phyloP scores from a whole-genome alignment of 1,139 yeast species.

The Blastobotrys serpentis region DNA sequence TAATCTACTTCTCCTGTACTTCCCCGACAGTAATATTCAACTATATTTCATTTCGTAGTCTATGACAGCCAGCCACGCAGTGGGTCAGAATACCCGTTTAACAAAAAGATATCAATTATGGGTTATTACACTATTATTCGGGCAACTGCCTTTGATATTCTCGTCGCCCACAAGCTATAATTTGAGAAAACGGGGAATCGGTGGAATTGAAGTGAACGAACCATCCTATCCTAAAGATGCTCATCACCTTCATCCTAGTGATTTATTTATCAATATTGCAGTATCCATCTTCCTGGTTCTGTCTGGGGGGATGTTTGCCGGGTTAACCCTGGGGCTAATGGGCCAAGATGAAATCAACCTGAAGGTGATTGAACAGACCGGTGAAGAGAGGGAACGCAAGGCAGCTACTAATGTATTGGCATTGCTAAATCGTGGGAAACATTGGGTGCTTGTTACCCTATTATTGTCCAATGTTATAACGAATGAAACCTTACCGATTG shows the following conservation, averaged over 20 bases:
- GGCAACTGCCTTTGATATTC: not conserved
- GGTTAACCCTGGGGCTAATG: constrained; percentile 91
- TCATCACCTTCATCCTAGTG: constrained; percentile 12
- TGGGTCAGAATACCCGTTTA: not conserved
- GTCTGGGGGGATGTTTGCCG: constrained; percentile 95
- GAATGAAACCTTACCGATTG: constrained; percentile 92
- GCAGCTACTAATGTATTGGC: constrained; percentile 71
- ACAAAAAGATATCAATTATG: not conserved
- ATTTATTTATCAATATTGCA: constrained; percentile 54
- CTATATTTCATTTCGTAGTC: not conserved
- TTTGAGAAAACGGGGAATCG: not conserved
- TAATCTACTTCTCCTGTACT: too few species aligned
- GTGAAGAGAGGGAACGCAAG: constrained; percentile 56
- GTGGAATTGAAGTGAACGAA: not conserved
- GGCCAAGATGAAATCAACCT: constrained; percentile 93
- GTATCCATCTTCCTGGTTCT: constrained; percentile 70
- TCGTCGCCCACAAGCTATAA: not conserved
- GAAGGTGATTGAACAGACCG: constrained; percentile 49
- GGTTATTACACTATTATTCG: not conserved
- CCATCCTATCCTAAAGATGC: too few species aligned
- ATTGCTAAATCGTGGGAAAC: constrained; percentile 81
- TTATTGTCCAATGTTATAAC: constrained; percentile 82
- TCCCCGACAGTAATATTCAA: too few species aligned
- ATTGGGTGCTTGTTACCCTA: constrained; percentile 95
- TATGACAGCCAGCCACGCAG: not conserved